These are phyloP conservation scores for Dillenia suffruticosa DNA, from an alignment of 164 flowering plant genomes.

Conservation along the genomic window DNA sequence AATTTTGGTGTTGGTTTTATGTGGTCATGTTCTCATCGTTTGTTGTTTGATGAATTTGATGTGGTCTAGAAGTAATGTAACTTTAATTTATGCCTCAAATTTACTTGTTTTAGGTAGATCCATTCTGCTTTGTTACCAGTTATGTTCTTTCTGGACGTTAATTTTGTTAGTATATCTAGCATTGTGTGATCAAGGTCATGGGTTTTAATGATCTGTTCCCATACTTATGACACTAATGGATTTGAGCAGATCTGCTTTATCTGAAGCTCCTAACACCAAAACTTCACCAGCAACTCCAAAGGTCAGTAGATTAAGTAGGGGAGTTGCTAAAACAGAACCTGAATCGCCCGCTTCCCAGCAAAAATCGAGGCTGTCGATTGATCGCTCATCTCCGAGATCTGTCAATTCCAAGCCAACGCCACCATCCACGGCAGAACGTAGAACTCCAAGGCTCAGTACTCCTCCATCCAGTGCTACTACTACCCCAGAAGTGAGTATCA, in stretches of 20 bases:
- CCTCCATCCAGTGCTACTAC: conserved; percentile 13
- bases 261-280: conserved; percentile 57
- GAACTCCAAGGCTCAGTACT: conserved; percentile 48
- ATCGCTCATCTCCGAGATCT: conserved; percentile 66
- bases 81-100: neutral
- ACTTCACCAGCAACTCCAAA: conserved; percentile 67
- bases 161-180: neutral
- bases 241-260: conserved; percentile 53
- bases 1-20: neutral
- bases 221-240: conserved; percentile 15
- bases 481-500: conserved; percentile 48
- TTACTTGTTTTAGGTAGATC: neutral
- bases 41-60: conserved; percentile 1
- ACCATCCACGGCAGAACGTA: conserved; percentile 26
- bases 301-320: conserved; percentile 42
- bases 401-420: conserved; percentile 46
- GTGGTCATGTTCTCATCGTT: neutral
- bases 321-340: conserved; percentile 53
- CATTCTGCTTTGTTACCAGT: neutral
- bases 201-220: conserved; percentile 8
- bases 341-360: conserved; percentile 58
- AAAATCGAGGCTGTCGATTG: conserved; percentile 51
- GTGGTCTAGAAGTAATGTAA: neutral
- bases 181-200: conserved; percentile 4
- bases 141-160: neutral